These are phyloP conservation scores for Kodamaea nitidulidarum DNA, from an alignment of 805 yeast species.

Conservation along the genomic window DNA sequence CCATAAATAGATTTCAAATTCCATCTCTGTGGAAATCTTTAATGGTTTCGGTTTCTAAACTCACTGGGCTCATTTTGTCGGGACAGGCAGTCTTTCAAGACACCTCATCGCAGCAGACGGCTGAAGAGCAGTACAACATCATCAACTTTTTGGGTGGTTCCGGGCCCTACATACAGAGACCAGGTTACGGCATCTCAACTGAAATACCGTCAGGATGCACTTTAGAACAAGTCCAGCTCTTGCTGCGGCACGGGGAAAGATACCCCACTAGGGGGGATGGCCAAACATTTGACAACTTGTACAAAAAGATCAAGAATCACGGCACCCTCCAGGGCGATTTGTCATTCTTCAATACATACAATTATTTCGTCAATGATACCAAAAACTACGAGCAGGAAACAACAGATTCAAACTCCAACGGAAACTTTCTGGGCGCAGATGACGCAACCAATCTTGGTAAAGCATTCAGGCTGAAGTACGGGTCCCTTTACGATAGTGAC, in stretches of 20 bases:
- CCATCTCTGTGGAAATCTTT: neutral
- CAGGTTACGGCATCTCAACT: constrained; percentile 49
- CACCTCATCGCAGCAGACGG: constrained; percentile 36
- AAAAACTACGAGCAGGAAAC: constrained; percentile 21
- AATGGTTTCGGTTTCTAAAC: constrained; percentile 17
- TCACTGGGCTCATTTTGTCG: constrained; percentile 17
- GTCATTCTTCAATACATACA: constrained; percentile 19
- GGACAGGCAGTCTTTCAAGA: constrained; percentile 23
- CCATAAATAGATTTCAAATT: no score
- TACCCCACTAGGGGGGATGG: constrained; percentile 44
- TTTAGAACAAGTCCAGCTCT: constrained; percentile 63
- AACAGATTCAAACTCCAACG: constrained; percentile 18
- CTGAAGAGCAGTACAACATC: constrained; percentile 42
- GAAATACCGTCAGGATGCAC: constrained; percentile 47
- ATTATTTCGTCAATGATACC: constrained; percentile 17
- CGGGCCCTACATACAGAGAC: constrained; percentile 50
- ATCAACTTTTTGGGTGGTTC: constrained; percentile 48
- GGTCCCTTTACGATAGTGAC: constrained; percentile 14
- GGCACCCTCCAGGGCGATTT: constrained; percentile 17
- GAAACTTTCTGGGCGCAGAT: constrained; percentile 20
- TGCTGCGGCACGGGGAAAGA: constrained; percentile 78
- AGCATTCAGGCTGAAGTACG: constrained; percentile 19
- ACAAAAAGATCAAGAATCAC: constrained; percentile 14
- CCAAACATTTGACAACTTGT: constrained; percentile 11
- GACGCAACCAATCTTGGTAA: constrained; percentile 22